phyloP scores from a whole-genome alignment of 129 eudicot species.

The Sambucus nigra region DNA sequence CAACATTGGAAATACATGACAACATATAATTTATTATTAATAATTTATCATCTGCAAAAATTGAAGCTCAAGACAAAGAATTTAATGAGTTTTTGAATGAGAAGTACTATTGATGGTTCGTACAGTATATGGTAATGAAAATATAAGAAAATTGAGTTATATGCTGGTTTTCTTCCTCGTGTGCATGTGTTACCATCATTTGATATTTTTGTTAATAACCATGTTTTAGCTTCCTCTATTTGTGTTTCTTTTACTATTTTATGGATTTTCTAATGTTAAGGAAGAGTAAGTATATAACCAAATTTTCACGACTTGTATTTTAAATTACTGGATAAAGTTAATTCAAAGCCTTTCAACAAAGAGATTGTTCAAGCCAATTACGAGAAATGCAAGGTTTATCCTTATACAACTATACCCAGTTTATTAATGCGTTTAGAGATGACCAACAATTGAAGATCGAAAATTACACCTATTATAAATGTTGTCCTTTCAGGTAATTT shows the following conservation, averaged over 20 bases:
- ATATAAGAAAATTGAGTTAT: constrained; percentile 30
- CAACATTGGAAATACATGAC: constrained; percentile 83
- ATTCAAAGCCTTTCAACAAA: constrained; percentile 50
- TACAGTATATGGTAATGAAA: constrained; percentile 97
- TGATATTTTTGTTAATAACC: not conserved
- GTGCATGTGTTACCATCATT: not conserved
- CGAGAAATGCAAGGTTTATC: constrained; percentile 84
- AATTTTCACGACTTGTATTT: constrained; percentile 89
- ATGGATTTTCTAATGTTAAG: constrained; percentile 10
- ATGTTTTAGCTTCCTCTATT: not conserved
- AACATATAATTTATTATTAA: constrained; percentile 80
- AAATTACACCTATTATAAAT: constrained; percentile 8
- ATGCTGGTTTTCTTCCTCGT: not conserved
- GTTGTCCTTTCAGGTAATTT: constrained; percentile 61
- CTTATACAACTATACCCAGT: not conserved
- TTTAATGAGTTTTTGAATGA: constrained; percentile 69
- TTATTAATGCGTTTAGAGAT: constrained; percentile 13
- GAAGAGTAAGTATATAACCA: constrained; percentile 91
- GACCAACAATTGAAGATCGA: not conserved
- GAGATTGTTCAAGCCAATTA: constrained; percentile 77
- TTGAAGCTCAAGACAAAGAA: constrained; percentile 85
- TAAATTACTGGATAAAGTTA: constrained; percentile 87
- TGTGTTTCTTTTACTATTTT: not conserved
- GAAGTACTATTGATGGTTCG: constrained; percentile 86
- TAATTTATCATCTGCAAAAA: constrained; percentile 59